Evolutionary conservation across 768 basidiomycete genomes (phyloP).

Genomic region (Neoboletus subvelutipes): DNA sequence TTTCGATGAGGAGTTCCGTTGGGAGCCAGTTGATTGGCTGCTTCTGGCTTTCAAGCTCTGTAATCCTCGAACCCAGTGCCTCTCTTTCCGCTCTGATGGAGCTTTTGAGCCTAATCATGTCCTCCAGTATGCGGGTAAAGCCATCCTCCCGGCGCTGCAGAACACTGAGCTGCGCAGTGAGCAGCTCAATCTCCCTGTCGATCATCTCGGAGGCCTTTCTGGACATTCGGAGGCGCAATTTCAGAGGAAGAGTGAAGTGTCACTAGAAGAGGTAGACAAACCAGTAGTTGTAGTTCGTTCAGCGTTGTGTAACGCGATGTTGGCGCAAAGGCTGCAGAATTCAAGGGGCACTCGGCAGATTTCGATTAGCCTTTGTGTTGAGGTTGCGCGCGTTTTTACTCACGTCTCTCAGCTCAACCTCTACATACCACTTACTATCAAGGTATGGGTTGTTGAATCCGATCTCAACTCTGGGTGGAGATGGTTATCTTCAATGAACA

Average conservation of each 20-base stretch:
- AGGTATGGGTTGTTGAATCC: no score
- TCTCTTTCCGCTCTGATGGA: constrained; percentile 36
- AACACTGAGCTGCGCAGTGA: constrained; percentile 39
- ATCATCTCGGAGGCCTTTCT: constrained; percentile 27
- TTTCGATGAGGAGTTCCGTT: constrained; percentile 44
- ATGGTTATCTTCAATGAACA: no score
- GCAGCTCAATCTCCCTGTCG: constrained; percentile 37
- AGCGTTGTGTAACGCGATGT: constrained; percentile 1
- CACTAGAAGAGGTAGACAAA: not conserved
- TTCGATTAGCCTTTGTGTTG: not conserved
- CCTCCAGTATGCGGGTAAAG: constrained; percentile 39
- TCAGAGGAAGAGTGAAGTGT: not conserved
- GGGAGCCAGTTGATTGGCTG: constrained; percentile 54
- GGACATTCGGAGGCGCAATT: constrained; percentile 15
- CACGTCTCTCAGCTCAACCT: not conserved
- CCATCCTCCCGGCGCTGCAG: constrained; percentile 41
- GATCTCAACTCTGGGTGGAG: no score
- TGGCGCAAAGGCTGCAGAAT: not conserved
- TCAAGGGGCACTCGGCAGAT: not conserved
- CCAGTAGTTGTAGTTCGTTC: not conserved
- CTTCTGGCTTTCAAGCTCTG: constrained; percentile 39
- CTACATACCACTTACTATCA: no score
- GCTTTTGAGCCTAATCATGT: constrained; percentile 39
- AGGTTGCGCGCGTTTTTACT: not conserved
- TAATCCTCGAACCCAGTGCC: constrained; percentile 30